A percentile compares a stretch with the other conserved stretches of the same genome.
These are phyloP conservation scores for Euphorbia peplus DNA, from an alignment of 345 rosid species.

Conservation along the genomic window DNA sequence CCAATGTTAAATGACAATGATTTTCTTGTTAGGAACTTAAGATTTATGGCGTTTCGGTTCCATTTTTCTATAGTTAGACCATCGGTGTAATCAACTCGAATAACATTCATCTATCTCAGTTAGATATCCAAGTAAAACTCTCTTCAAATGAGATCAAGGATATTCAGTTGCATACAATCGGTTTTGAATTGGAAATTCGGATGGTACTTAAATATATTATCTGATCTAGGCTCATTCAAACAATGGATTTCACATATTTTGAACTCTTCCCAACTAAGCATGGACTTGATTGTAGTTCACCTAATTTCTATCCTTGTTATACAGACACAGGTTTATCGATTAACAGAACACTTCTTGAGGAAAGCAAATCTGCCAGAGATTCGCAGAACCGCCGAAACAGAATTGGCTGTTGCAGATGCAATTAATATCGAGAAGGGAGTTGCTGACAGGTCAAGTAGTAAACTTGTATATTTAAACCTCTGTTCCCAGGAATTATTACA, in stretches of 20 bases:
- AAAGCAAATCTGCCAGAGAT: slow-evolving; percentile 61
- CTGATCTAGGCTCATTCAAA: background rate
- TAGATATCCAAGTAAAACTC: no score
- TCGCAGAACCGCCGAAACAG: slow-evolving; percentile 80
- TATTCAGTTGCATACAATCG: slow-evolving; percentile 1
- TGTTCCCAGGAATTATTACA: slow-evolving; percentile 83
- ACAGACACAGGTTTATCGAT: slow-evolving; percentile 83
- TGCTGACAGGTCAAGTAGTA: slow-evolving; percentile 83
- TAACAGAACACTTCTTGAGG: slow-evolving; percentile 78
- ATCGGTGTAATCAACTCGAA: no score
- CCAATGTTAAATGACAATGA: no score
- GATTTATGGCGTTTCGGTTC: no score
- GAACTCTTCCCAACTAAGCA: background rate
- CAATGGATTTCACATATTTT: background rate
- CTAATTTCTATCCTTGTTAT: slow-evolving; percentile 23
- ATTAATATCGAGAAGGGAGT: slow-evolving; percentile 76
- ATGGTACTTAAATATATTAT: background rate
- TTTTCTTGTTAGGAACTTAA: no score
- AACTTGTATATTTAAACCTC: slow-evolving; percentile 79
- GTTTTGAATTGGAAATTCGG: background rate
- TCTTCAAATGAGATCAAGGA: background rate
- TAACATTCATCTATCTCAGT: no score
- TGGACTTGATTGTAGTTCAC: background rate
- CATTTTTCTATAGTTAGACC: no score
- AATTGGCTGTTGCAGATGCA: slow-evolving; percentile 98